Evolutionary conservation across 2,329 filamentous ascomycete genomes (phyloP), one percentile per base, ranked within the genome.

Genomic region (Penicillium sclerotigenum): DNA sequence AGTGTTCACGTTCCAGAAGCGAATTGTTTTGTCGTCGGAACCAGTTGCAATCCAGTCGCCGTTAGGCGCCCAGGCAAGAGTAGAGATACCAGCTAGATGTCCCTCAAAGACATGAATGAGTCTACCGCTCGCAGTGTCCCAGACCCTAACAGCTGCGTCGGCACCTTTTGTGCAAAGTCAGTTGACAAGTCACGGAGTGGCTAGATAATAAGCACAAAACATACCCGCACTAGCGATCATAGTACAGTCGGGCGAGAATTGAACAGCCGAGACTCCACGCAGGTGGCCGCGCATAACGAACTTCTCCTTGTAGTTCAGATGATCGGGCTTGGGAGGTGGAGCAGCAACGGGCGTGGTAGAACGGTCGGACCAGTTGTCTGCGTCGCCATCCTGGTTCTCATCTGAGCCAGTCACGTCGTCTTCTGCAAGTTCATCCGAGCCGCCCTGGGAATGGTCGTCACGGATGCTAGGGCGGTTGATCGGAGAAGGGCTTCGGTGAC

Each of bases 1-100:
- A 8, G 82, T 83, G 18, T 77, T 67, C 4, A 83, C 78, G 65
- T 97, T 90, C 94, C 94, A 99, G 1, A 99, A 79, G 2, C 94
- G 85, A 60, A 99, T 97, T 0, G 89, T 86, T 77, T 99, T 99
- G 81, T 99, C 94, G 74, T 99, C 94, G 5, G 90, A 93, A 24
- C 93, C 94, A 10, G 90, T 93, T 4, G 93, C 94, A 45, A 99
- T 82, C 3, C 89, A 90, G 64, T 87, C 87, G 59, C 88, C 91
- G 72, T 97, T 91, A 0, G 93, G 92, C 57, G 88, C 88, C 94
- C 94, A 99, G n/a, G 92, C 87, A 46, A 99, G 82, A 37, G 91
- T 93, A 31, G 90, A 96, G 18, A 99, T 86, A 58, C 94, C 94
- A 0, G 93, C 92, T 70, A 97, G 83, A 76, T 99, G 94, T 7